Percentiles rank a stretch among this genome's conserved stretches.
phyloP scores from a whole-genome alignment of 805 yeast genomes.

The Candida oleophila region DNA sequence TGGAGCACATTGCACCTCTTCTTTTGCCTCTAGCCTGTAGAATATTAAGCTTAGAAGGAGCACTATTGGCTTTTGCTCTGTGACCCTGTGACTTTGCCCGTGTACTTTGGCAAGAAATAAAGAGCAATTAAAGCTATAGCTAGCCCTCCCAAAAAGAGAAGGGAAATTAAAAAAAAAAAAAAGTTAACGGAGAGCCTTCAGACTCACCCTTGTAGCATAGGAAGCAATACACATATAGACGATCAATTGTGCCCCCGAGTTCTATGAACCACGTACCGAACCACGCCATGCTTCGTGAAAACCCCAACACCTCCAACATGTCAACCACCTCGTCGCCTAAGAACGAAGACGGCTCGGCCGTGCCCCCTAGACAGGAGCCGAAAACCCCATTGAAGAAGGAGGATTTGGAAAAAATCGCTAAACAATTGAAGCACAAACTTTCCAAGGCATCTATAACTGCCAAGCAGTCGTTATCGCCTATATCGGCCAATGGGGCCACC shows the following conservation, averaged over 20 bases:
- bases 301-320: slow-evolving; percentile 16
- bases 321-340: slow-evolving; percentile 13
- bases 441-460: slow-evolving; percentile 46
- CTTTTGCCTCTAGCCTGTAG: too few species aligned
- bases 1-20: neutral
- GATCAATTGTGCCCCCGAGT: neutral
- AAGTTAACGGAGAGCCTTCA: too few species aligned
- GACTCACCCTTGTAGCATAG: neutral
- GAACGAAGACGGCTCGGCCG: slow-evolving; percentile 1
- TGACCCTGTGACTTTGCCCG: too few species aligned
- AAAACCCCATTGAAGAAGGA: slow-evolving; percentile 43
- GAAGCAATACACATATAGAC: neutral
- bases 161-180: too few species aligned
- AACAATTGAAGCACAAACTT: slow-evolving; percentile 39
- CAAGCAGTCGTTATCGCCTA: slow-evolving; percentile 28
- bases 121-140: too few species aligned
- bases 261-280: neutral
- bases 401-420: slow-evolving; percentile 44
- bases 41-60: neutral
- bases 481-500: neutral
- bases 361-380: slow-evolving; percentile 11
- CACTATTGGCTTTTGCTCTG: neutral
- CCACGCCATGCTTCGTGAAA: slow-evolving; percentile 19
- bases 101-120: too few species aligned
- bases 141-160: too few species aligned